Evolutionary conservation across 305 asterid species (phyloP).

Genomic region (Rubia tinctorum): DNA sequence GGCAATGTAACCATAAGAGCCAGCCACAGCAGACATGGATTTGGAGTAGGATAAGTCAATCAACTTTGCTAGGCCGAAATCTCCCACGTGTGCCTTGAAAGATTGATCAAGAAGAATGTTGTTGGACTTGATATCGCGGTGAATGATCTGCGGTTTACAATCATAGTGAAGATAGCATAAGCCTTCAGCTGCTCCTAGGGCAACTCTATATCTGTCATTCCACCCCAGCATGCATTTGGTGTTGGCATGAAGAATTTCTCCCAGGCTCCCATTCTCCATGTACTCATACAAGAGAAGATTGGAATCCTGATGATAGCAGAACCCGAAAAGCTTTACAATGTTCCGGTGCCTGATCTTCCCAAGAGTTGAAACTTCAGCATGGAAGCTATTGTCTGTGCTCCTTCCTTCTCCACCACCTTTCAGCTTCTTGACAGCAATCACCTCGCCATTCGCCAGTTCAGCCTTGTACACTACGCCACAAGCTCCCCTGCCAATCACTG

Average conservation of each 20-base stretch:
- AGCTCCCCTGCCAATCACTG: slow-evolving; percentile 73
- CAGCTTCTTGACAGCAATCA: slow-evolving; percentile 80
- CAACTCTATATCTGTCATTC: neutral
- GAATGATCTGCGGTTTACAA: slow-evolving; percentile 82
- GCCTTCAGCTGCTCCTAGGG: slow-evolving; percentile 88
- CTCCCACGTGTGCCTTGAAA: slow-evolving; percentile 95
- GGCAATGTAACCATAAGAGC: slow-evolving; percentile 96
- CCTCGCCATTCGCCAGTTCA: slow-evolving; percentile 30
- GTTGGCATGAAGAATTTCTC: slow-evolving; percentile 64
- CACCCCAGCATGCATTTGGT: too few relatives aligned
- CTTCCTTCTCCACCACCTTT: slow-evolving; percentile 47
- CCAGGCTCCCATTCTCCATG: slow-evolving; percentile 90
- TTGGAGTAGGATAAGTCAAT: slow-evolving; percentile 92
- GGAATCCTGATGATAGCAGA: slow-evolving; percentile 80
- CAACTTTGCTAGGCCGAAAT: slow-evolving; percentile 92
- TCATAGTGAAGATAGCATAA: slow-evolving; percentile 84
- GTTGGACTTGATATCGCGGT: slow-evolving; percentile 87
- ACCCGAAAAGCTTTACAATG: slow-evolving; percentile 89
- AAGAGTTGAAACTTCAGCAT: slow-evolving; percentile 76
- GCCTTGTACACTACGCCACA: slow-evolving; percentile 95
- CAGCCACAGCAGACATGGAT: slow-evolving; percentile 96
- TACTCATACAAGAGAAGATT: slow-evolving; percentile 86
- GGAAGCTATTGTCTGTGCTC: slow-evolving; percentile 54
- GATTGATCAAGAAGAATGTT: slow-evolving; percentile 82
- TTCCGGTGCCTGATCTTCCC: slow-evolving; percentile 97